Evolutionary conservation across 441 rosid species (phyloP).

Genomic region (Monsonia emarginata): DNA sequence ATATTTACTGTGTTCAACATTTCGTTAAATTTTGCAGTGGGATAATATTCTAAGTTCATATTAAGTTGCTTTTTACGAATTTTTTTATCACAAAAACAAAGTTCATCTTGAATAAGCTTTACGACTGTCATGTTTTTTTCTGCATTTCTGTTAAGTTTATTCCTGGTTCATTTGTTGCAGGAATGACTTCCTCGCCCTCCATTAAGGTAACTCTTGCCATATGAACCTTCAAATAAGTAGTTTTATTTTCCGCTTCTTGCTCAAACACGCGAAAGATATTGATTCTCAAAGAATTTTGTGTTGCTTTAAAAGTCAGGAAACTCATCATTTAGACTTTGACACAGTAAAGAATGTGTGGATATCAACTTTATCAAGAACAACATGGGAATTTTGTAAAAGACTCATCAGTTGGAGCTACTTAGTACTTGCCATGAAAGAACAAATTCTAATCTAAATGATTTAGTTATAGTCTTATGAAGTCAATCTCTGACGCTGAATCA

Average conservation of each 20-base stretch:
- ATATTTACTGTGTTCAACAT: background rate
- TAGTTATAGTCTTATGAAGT: no score
- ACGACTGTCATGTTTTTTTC: background rate
- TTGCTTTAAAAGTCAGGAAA: background rate
- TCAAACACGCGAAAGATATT: background rate
- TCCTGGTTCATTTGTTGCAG: slow-evolving; percentile 37
- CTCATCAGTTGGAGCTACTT: background rate
- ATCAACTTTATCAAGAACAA: background rate
- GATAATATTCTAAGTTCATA: background rate
- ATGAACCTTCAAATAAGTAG: slow-evolving; percentile 1
- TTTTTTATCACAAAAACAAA: background rate
- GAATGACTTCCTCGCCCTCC: slow-evolving; percentile 30
- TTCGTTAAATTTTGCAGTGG: background rate
- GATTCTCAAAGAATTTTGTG: background rate
- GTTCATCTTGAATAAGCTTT: background rate
- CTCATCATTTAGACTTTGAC: no score
- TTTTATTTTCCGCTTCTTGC: slow-evolving; percentile 8
- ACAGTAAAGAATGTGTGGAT: no score
- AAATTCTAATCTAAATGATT: no score
- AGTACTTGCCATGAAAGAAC: no score
- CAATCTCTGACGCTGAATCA: no score
- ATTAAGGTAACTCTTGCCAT: slow-evolving; percentile 39
- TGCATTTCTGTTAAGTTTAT: slow-evolving; percentile 17
- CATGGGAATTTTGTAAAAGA: background rate
- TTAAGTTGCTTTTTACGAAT: background rate